Evolutionary conservation across 2,329 filamentous ascomycete genomes (phyloP), one percentile per base, ranked within the genome.

Genomic region (Xylaria polymorpha): DNA sequence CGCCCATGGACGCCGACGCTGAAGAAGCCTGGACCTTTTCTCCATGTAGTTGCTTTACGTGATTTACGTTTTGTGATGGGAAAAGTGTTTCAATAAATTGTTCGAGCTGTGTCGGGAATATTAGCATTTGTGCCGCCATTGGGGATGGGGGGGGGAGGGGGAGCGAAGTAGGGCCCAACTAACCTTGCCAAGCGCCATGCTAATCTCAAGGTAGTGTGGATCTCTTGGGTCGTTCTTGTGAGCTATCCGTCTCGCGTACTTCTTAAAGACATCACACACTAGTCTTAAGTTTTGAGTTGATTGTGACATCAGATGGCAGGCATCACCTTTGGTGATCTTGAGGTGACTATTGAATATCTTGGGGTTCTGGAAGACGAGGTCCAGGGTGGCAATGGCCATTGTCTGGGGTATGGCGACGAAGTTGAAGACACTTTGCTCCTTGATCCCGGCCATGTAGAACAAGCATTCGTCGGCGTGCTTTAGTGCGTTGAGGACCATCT

Each of bases 391-490:
- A 79, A 99, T 98, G 62, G 95, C 96, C 96, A 99, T 99, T 72
- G 90, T 86, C 81, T 99, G 96, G 2, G 96, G 96, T 72, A 99
- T 99, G 66, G 95, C 95, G 57, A 94, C 94, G 81, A 99, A 99
- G 86, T 99, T 99, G 89, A 99, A 99, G 32, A 97, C 94, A 79
- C 94, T 97, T 84, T 99, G 96, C 79, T 99, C 96, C 74, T 91
- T 91, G 72, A 99, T 89, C 56, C 93, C 96, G 5, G 95, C 95
- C 84, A 99, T 94, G 83, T 98, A 99, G 85, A 94, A 98, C n/a
- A 99, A 83, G 79, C 95, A 98, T 78, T 98, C 94, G 72, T 98
- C 94, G 4, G 88, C 92, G 74, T 97, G 92, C 77, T 90, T 90
- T 51, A 99, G 85, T 5, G 95, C 93, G 76, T 96, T 94, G 68